A percentile compares a stretch with the other conserved stretches of the same genome.
These are phyloP conservation scores for Cornus kousa DNA, from an alignment of 148 eudicot species.

Conservation along the genomic window DNA sequence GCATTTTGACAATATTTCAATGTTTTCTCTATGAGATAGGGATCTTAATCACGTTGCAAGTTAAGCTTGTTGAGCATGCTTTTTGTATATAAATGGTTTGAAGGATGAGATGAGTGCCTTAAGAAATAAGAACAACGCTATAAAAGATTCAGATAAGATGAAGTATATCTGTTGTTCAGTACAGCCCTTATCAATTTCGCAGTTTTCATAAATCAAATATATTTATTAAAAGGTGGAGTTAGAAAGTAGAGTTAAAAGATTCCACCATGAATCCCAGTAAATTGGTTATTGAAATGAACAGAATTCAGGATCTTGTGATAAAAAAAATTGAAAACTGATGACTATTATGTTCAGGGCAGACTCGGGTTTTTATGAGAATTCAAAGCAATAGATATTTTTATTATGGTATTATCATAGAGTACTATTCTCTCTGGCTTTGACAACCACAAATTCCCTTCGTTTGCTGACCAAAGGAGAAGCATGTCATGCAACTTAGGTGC, in stretches of 20 bases:
- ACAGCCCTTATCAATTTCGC: neutral
- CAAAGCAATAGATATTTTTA: too few relatives aligned
- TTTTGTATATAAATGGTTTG: neutral
- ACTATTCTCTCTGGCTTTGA: too few relatives aligned
- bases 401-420: too few relatives aligned
- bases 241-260: neutral
- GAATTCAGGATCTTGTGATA: too few relatives aligned
- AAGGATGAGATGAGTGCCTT: neutral
- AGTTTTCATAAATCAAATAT: neutral
- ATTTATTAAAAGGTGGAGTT: neutral
- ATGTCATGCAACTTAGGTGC: neutral
- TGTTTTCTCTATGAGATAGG: neutral
- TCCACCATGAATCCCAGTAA: neutral
- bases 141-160: neutral
- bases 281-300: neutral
- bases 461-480: neutral
- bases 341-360: too few relatives aligned
- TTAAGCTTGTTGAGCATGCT: neutral
- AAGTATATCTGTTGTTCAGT: neutral
- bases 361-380: too few relatives aligned
- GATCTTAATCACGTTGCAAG: neutral
- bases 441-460: too few relatives aligned
- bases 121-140: constrained; percentile 1
- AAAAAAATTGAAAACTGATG: too few relatives aligned
- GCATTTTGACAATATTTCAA: neutral